Conservation (phyloP, 2,329 filamentous ascomycete species). For the Cladosporium sp. region DNA sequence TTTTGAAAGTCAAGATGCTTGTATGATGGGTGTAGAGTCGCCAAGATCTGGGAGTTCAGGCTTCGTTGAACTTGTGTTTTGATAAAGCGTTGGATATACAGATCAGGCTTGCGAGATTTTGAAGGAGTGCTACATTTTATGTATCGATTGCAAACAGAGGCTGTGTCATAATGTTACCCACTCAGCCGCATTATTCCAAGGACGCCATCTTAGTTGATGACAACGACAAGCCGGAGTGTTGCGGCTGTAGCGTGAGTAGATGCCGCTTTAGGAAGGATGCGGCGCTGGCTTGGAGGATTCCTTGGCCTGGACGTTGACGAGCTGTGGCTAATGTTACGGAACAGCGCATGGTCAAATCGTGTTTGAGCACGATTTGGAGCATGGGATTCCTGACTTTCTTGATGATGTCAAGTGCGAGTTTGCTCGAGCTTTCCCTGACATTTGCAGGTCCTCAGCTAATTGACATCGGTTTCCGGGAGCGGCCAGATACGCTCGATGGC, state of each 20-base stretch:
- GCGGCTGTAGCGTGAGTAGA: neutral
- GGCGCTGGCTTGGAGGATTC: neutral
- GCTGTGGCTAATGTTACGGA: neutral
- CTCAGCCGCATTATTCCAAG: neutral
- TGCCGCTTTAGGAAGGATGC: neutral
- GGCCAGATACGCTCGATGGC: neutral
- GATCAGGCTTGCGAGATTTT: no score
- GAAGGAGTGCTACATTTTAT: neutral
- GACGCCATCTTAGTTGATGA: neutral
- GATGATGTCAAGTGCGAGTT: no score
- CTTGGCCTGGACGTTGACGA: neutral
- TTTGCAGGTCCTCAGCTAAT: neutral
- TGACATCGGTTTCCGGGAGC: neutral
- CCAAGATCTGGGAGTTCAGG: no score
- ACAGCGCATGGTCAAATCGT: no score
- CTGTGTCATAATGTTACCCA: neutral
- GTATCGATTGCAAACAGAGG: neutral
- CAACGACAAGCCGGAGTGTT: neutral
- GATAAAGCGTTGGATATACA: no score
- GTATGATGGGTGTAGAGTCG: neutral
- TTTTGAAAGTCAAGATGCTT: neutral
- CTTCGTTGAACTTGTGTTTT: no score
- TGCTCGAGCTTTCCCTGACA: no score
- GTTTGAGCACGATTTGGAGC: no score
- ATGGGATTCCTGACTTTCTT: no score